phyloP scores from a whole-genome alignment of 2,329 filamentous ascomycete species.

The Penicillium psychrosexuale region DNA sequence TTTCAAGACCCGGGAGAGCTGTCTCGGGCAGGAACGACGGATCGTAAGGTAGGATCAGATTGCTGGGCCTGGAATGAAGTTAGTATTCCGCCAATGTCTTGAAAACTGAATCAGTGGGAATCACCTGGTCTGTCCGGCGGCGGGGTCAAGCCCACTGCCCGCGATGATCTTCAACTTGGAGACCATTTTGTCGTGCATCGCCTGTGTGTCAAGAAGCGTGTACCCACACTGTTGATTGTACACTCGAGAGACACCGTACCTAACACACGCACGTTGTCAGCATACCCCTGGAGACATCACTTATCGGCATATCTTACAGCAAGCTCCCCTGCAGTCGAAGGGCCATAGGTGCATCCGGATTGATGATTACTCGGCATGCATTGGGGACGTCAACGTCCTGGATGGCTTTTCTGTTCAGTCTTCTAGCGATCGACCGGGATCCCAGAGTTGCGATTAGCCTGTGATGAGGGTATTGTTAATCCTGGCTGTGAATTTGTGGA shows the following conservation, averaged over 20 bases:
- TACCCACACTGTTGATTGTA: slow-evolving; percentile 86
- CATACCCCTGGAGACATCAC: not conserved
- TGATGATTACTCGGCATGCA: slow-evolving; percentile 83
- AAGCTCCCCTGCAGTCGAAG: slow-evolving; percentile 85
- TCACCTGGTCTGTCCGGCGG: slow-evolving; percentile 70
- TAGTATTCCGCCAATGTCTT: slow-evolving; percentile 45
- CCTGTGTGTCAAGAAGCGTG: slow-evolving; percentile 75
- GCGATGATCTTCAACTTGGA: slow-evolving; percentile 60
- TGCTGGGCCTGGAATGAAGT: slow-evolving; percentile 50
- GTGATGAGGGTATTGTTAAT: slow-evolving; percentile 2
- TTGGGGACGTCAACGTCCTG: slow-evolving; percentile 81
- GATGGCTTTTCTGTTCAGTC: slow-evolving; percentile 80
- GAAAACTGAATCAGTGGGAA: slow-evolving; percentile 20
- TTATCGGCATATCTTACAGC: slow-evolving; percentile 52
- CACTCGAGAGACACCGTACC: slow-evolving; percentile 77
- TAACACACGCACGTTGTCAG: slow-evolving; percentile 24
- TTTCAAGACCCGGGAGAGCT: slow-evolving; percentile 57
- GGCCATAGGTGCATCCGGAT: slow-evolving; percentile 82
- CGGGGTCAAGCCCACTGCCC: slow-evolving; percentile 62
- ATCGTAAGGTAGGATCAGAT: slow-evolving; percentile 77
- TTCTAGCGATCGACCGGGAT: slow-evolving; percentile 65
- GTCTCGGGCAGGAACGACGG: slow-evolving; percentile 72
- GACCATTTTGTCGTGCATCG: slow-evolving; percentile 69
- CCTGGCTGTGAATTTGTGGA: slow-evolving; percentile 19
- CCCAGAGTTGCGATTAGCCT: slow-evolving; percentile 93